A percentile compares a stretch with the other conserved stretches of the same genome.
These are phyloP conservation scores for Kodamaea arcana DNA, from an alignment of 1,139 yeast genomes.

Conservation along the genomic window DNA sequence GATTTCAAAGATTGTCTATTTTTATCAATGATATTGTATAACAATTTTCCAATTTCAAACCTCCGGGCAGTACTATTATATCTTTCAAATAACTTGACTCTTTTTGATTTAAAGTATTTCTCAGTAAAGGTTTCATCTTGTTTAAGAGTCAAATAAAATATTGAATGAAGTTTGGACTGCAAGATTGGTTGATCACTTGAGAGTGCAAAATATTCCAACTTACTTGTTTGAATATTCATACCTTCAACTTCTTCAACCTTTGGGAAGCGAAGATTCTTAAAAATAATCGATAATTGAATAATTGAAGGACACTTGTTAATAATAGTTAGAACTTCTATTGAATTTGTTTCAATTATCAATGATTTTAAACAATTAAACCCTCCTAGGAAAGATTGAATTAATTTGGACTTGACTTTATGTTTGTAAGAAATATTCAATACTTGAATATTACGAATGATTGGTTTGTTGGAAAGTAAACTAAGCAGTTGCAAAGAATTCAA, in stretches of 20 bases:
- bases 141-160: constrained; percentile 3
- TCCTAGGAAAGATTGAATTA: neutral
- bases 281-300: constrained; percentile 2
- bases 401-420: neutral
- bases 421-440: constrained; percentile 1
- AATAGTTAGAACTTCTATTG: constrained; percentile 1
- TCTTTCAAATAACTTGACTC: neutral
- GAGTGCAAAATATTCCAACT: constrained; percentile 4
- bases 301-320: neutral
- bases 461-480: neutral
- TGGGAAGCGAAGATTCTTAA: neutral
- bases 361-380: constrained; percentile 2
- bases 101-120: neutral
- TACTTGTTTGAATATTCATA: neutral
- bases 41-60: constrained; percentile 2
- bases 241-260: neutral
- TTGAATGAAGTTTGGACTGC: constrained; percentile 9
- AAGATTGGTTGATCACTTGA: constrained; percentile 8
- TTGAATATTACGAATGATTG: neutral
- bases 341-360: constrained; percentile 2
- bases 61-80: neutral
- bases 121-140: neutral
- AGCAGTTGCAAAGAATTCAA: neutral
- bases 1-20: constrained; percentile 8
- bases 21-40: constrained; percentile 6